Evolutionary conservation across 2,329 filamentous ascomycete genomes (phyloP).

Genomic region (Fusarium keratoplasticum): DNA sequence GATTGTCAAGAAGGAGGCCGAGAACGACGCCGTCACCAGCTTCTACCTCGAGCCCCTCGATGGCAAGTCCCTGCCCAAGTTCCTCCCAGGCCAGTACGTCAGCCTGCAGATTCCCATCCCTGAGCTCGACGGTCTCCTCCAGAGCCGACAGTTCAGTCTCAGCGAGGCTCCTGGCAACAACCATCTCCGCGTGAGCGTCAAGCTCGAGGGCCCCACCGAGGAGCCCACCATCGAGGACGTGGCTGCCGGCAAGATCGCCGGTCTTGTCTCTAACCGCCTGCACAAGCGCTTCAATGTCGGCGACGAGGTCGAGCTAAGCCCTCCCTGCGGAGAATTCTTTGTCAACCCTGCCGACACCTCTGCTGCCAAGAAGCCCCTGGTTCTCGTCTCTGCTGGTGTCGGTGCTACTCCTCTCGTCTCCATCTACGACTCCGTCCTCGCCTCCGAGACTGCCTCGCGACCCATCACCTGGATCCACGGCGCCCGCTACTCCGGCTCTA

Average conservation of each 20-base stretch:
- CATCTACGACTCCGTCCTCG: conserved; percentile 69
- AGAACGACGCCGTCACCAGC: conserved; percentile 71
- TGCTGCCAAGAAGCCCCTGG: conserved; percentile 64
- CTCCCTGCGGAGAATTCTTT: conserved; percentile 72
- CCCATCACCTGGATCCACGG: conserved; percentile 74
- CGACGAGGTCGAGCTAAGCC: conserved; percentile 65
- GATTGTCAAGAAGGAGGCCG: conserved; percentile 70
- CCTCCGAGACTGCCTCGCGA: conserved; percentile 47
- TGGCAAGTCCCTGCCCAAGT: conserved; percentile 65
- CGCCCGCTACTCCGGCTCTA: conserved; percentile 60
- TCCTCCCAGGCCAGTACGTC: conserved; percentile 79
- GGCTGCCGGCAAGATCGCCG: conserved; percentile 52
- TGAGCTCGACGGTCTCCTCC: conserved; percentile 67
- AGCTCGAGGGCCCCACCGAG: conserved; percentile 65
- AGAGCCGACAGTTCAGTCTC: conserved; percentile 81
- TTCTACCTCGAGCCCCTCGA: conserved; percentile 77
- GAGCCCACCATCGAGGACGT: conserved; percentile 47
- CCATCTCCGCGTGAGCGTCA: conserved; percentile 80
- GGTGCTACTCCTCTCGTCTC: conserved; percentile 75
- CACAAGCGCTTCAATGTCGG: conserved; percentile 61
- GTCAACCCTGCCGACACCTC: conserved; percentile 59
- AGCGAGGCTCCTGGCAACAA: conserved; percentile 68
- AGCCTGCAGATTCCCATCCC: conserved; percentile 73
- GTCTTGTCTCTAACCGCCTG: conserved; percentile 65
- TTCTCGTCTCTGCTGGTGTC: conserved; percentile 76